A percentile compares a stretch with the other conserved stretches of the same genome.
Conservation (phyloP, 2,329 filamentous ascomycete genomes). For the Pseudogymnoascus sp. region DNA sequence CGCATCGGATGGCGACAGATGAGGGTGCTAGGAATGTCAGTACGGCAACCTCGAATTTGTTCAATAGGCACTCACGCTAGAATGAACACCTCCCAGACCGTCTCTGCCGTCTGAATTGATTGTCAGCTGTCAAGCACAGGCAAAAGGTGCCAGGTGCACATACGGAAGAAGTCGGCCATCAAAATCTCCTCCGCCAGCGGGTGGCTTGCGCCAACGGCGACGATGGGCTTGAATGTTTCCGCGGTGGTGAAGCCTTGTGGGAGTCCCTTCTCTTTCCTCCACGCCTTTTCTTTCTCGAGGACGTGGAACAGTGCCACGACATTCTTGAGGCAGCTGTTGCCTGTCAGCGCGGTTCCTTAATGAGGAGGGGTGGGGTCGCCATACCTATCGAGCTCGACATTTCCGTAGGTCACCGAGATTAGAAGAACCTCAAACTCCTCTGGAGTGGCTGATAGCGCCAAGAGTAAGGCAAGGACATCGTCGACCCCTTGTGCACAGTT, state of each 20-base stretch:
- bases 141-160: conserved; percentile 27
- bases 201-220: conserved; percentile 80
- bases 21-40: conserved; percentile 49
- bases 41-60: background rate
- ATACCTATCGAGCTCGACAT: conserved; percentile 77
- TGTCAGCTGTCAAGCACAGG: conserved; percentile 13
- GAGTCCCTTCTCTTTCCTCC: conserved; percentile 64
- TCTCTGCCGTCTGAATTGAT: conserved; percentile 57
- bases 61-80: conserved; percentile 35
- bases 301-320: conserved; percentile 86
- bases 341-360: conserved; percentile 7
- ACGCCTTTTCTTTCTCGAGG: conserved; percentile 78
- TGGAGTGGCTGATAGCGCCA: conserved; percentile 72
- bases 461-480: conserved; percentile 79
- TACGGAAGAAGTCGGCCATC: conserved; percentile 82
- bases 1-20: conserved; percentile 64
- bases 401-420: conserved; percentile 88
- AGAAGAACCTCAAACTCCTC: conserved; percentile 82
- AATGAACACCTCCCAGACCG: conserved; percentile 69
- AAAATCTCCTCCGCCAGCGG: conserved; percentile 77
- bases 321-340: conserved; percentile 70
- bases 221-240: conserved; percentile 65
- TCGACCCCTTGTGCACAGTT: conserved; percentile 59
- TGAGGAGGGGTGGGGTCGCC: conserved; percentile 15
- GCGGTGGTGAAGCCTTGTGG: conserved; percentile 66